phyloP scores from a whole-genome alignment of 2,329 filamentous ascomycete genomes.

The Pseudonectria buxi region DNA sequence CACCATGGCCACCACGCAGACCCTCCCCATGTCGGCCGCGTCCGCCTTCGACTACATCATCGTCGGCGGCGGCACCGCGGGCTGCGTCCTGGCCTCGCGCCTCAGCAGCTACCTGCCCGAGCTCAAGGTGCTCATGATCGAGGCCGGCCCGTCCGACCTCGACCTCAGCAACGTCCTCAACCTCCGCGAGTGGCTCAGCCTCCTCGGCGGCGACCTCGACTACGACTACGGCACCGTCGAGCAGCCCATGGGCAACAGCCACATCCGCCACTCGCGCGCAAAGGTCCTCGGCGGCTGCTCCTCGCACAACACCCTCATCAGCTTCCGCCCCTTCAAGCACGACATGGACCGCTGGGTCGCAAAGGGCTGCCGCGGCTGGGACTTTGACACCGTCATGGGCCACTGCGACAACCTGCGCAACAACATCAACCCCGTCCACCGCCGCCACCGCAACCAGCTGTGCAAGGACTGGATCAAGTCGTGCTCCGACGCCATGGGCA shows the following conservation, averaged over 20 bases:
- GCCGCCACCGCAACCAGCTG: slow-evolving; percentile 79
- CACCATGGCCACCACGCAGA: slow-evolving; percentile 58
- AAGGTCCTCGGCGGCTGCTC: slow-evolving; percentile 92
- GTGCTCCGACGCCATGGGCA: slow-evolving; percentile 70
- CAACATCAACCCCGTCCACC: slow-evolving; percentile 83
- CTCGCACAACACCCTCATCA: slow-evolving; percentile 90
- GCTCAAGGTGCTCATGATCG: slow-evolving; percentile 75
- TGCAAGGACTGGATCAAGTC: slow-evolving; percentile 85
- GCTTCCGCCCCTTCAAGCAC: slow-evolving; percentile 84
- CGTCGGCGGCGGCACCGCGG: slow-evolving; percentile 78
- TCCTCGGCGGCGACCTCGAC: slow-evolving; percentile 82
- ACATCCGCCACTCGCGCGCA: slow-evolving; percentile 85
- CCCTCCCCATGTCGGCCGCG: slow-evolving; percentile 56
- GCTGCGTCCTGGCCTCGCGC: slow-evolving; percentile 75
- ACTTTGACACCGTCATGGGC: slow-evolving; percentile 76
- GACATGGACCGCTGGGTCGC: slow-evolving; percentile 80
- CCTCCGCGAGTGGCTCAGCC: slow-evolving; percentile 77
- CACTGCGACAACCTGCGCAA: slow-evolving; percentile 79
- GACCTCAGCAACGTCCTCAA: slow-evolving; percentile 82
- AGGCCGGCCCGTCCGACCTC: slow-evolving; percentile 84
- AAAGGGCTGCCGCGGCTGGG: slow-evolving; percentile 78
- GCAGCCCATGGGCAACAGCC: slow-evolving; percentile 85
- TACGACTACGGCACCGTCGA: slow-evolving; percentile 87
- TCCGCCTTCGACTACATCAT: slow-evolving; percentile 77
- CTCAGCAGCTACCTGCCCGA: slow-evolving; percentile 77